phyloP scores from a whole-genome alignment of 2,329 filamentous ascomycete genomes.

The Fusarium avenaceum region DNA sequence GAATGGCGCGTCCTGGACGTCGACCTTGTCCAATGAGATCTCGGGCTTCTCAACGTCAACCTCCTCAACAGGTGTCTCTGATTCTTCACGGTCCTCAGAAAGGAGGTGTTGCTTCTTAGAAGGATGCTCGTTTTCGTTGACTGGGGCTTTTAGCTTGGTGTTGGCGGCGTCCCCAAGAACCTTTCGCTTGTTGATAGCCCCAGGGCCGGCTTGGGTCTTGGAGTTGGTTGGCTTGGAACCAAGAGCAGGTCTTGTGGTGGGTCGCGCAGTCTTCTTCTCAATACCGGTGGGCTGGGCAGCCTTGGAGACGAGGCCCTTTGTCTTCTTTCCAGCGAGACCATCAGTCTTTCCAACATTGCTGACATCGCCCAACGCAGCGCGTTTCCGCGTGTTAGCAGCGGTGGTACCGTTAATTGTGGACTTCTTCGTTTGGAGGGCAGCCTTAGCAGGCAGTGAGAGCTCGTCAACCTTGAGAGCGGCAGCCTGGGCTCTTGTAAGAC shows the following conservation, averaged over 20 bases:
- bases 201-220: conserved; percentile 79
- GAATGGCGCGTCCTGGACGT: conserved; percentile 23
- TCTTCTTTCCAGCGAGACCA: conserved; percentile 80
- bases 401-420: conserved; percentile 64
- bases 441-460: conserved; percentile 67
- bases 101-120: conserved; percentile 72
- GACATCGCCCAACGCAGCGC: conserved; percentile 90
- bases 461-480: conserved; percentile 79
- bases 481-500: conserved; percentile 93
- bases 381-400: conserved; percentile 72
- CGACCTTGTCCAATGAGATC: conserved; percentile 30
- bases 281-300: conserved; percentile 84
- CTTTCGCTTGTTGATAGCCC: conserved; percentile 80
- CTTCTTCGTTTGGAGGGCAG: conserved; percentile 79
- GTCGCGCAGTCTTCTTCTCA: conserved; percentile 74
- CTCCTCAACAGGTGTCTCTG: conserved; percentile 58
- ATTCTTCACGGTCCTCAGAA: conserved; percentile 35
- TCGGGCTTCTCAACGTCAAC: conserved; percentile 24
- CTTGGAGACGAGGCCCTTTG: conserved; percentile 80
- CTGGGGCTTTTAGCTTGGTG: conserved; percentile 67
- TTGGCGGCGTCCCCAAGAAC: conserved; percentile 64
- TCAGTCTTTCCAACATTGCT: conserved; percentile 93
- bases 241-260: conserved; percentile 73
- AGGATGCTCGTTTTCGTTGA: conserved; percentile 76
- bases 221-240: conserved; percentile 77